Evolutionary conservation across 1,139 yeast species (phyloP).

Genomic region (Zygotorulaspora mrakii): DNA sequence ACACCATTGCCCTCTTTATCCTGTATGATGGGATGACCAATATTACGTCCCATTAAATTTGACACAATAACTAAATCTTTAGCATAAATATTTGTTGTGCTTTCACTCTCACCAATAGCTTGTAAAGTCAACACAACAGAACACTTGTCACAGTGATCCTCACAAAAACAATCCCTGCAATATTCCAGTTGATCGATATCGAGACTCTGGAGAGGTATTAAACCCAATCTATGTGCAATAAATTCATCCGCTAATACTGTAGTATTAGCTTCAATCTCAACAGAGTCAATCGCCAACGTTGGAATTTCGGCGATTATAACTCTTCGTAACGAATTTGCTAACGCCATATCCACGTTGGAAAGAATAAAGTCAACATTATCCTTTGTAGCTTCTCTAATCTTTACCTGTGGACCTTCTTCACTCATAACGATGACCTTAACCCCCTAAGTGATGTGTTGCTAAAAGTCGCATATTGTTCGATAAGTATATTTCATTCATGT

Average conservation of each 20-base stretch:
- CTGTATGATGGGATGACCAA: slow-evolving; percentile 82
- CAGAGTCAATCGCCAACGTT: slow-evolving; percentile 90
- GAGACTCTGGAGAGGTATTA: slow-evolving; percentile 80
- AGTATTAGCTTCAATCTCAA: slow-evolving; percentile 89
- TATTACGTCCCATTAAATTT: slow-evolving; percentile 41
- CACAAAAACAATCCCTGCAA: slow-evolving; percentile 95
- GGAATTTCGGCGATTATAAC: slow-evolving; percentile 96
- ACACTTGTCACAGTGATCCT: slow-evolving; percentile 93
- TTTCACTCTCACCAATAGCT: slow-evolving; percentile 84
- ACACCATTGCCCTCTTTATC: slow-evolving; percentile 81
- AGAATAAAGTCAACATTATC: slow-evolving; percentile 90
- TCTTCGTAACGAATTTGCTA: slow-evolving; percentile 90
- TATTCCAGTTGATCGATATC: slow-evolving; percentile 77
- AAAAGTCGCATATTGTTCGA: slow-evolving; percentile 1
- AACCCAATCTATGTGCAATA: slow-evolving; percentile 86
- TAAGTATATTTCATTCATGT: not conserved
- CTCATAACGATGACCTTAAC: slow-evolving; percentile 27
- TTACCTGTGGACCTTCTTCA: slow-evolving; percentile 70
- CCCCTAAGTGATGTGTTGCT: too few relatives aligned
- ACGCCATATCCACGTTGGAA: slow-evolving; percentile 79
- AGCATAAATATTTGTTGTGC: slow-evolving; percentile 86
- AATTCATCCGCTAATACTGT: slow-evolving; percentile 96
- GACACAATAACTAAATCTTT: slow-evolving; percentile 65
- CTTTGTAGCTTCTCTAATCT: slow-evolving; percentile 77
- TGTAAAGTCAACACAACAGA: slow-evolving; percentile 81